Evolutionary conservation across 2,329 filamentous ascomycete species (phyloP), one percentile per base, ranked within the genome.

Genomic region (Pyricularia grisea): DNA sequence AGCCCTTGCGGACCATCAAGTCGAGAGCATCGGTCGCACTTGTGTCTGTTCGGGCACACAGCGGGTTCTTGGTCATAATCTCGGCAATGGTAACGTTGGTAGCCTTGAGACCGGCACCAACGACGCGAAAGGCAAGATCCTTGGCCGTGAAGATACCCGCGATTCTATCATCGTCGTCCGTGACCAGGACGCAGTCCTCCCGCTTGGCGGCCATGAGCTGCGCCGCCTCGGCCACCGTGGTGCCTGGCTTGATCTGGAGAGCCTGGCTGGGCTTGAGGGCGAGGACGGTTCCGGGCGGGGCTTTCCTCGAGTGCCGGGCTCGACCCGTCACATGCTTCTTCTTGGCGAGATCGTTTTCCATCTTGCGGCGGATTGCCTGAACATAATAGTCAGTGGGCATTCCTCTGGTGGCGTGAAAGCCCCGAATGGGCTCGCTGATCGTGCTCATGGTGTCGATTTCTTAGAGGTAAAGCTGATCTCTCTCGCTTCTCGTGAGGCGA

Each of bases 61-160:
- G 88, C 12, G 95, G 95, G 82, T 99, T 99, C 85, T 98, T 97
- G 78, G 95, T 99, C 95, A 99, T 99, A 79, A 99, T 99, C 77
- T 98, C 94, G 73, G 93, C 92, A 77, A 99, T 97, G 27, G 93
- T 97, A 74, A 98, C 88, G 77, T 90, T 92, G 78, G 88, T 90
- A 36, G 95, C 92, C 82, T 97, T 97, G 76, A 94, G 86, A 31
- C 95, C 95, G 69, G 90, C 88, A 69, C 94, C 95, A 30, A 99
- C 94, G 12, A 99, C 95, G 70, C 95, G 90, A 84, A 98, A 99
- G 23, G 95, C 95, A 77, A 99, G 85, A 83, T 99, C 95, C 84
- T 99, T 99, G 73, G 95, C 95, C 0, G 95, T 99, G 79, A 99
- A 99, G 79, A 99, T 99, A 81, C 95, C 95, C 64, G 95, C 92